Evolutionary conservation across 2,329 filamentous ascomycete genomes (phyloP), one percentile per base, ranked within the genome.

Genomic region (Cladobotryum protrusum): DNA sequence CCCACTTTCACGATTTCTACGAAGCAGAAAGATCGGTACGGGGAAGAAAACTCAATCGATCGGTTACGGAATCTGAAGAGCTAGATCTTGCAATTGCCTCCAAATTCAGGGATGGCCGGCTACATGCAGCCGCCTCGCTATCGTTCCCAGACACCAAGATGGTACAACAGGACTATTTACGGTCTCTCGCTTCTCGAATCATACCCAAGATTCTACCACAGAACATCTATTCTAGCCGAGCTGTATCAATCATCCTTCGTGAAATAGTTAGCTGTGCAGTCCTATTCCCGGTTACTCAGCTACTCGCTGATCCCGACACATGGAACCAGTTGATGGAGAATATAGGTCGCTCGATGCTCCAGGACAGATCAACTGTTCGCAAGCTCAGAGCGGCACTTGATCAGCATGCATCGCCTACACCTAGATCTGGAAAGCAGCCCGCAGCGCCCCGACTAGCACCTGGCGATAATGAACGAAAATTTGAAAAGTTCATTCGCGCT

Each of bases 291-390:
- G 72, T 95, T 18, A 77, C 96, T 63, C 83, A 86, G 59, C 74
- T 90, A 54, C 73, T 99, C 15, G 82, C 88, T 5, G 92, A 99
- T 59, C 91, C 95, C 1, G 95, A 99, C 70, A 95, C 87, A 8
- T 99, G 92, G 92, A 97, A 99, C 61, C 91, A 96, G 66, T 69
- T 96, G 52, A 89, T 97, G 77, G 92, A 97, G 67, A 91, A 85
- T 49, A 89, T 85, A 67, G 87, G 90, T 15, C 84, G 88, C 45
- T 86, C 86, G 20, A 86, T 95, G 73, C 76, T 99, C 39, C 93
- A 97, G 67, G 95, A 99, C 65, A 83, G 95, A 35, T 97, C 95
- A 55, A 96, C 91, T 0, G 92, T 99, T 36, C 85, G 88, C 50
- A 95, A 90, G 66, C 79, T 99, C 48, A 84, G 93, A 49, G 92